Evolutionary conservation across 805 yeast species (phyloP).

Genomic region (Pichia membranifaciens): DNA sequence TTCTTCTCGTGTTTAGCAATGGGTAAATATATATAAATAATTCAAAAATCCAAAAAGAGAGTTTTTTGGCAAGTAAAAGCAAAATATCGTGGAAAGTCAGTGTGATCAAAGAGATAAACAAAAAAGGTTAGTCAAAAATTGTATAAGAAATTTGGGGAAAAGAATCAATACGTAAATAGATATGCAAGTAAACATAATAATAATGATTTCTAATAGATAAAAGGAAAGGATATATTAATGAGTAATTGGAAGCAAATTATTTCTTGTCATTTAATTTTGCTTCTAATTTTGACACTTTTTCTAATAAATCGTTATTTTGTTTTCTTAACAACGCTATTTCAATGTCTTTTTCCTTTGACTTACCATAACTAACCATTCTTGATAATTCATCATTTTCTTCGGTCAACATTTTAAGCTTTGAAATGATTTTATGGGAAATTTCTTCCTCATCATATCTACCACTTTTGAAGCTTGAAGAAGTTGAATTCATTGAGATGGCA

Average conservation of each 20-base stretch:
- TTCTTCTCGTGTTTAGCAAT: no score
- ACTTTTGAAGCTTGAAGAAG: constrained; percentile 38
- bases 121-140: no score
- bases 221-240: no score
- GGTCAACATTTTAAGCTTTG: constrained; percentile 52
- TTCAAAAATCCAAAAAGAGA: no score
- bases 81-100: no score
- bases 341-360: constrained; percentile 62
- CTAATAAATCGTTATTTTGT: constrained; percentile 44
- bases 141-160: no score
- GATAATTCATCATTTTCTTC: constrained; percentile 67
- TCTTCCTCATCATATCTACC: constrained; percentile 73
- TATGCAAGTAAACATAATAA: no score
- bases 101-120: no score
- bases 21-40: no score
- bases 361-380: constrained; percentile 70
- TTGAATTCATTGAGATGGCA: constrained; percentile 47
- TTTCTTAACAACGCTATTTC: constrained; percentile 56
- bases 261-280: constrained; percentile 18
- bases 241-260: background rate
- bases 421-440: constrained; percentile 64
- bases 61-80: no score
- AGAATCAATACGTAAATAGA: no score
- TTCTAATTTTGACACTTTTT: constrained; percentile 28
- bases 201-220: no score